phyloP scores from a whole-genome alignment of 331 rosid species.

The Acacia pycnantha region DNA sequence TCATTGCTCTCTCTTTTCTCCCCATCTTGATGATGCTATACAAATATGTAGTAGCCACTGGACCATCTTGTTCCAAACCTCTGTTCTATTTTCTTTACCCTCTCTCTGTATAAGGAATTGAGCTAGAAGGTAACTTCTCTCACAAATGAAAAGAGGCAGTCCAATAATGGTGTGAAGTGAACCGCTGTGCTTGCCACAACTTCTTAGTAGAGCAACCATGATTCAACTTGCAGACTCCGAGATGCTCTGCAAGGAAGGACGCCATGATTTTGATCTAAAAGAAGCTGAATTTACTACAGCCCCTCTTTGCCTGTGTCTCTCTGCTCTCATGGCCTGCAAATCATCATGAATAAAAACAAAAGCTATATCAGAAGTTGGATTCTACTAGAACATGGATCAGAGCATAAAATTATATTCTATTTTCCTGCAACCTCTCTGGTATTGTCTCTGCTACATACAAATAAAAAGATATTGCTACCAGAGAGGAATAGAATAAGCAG shows the following conservation, averaged over 20 bases:
- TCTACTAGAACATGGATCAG: background rate
- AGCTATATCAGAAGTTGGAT: background rate
- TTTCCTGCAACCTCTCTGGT: background rate
- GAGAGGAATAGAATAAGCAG: background rate
- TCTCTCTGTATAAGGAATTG: constrained; percentile 23
- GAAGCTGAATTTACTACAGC: constrained; percentile 28
- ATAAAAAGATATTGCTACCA: background rate
- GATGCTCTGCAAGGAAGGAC: constrained; percentile 88
- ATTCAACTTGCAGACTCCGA: constrained; percentile 64
- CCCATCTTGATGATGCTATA: constrained; percentile 42
- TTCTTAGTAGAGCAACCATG: background rate
- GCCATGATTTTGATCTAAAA: constrained; percentile 67
- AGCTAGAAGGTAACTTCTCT: constrained; percentile 32
- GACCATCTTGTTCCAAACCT: constrained; percentile 36
- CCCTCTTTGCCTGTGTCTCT: constrained; percentile 48
- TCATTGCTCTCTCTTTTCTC: constrained; percentile 12
- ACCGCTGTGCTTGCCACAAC: constrained; percentile 26
- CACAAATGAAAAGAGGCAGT: constrained; percentile 39
- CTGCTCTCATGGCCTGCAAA: constrained; percentile 61
- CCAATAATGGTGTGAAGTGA: constrained; percentile 8
- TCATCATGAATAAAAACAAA: constrained; percentile 1
- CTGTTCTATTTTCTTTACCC: constrained; percentile 30
- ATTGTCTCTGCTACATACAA: background rate
- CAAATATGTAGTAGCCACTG: constrained; percentile 35
- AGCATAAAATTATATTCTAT: background rate